phyloP scores from a whole-genome alignment of 148 eudicot genomes.

The Fagopyrum homotropicum region DNA sequence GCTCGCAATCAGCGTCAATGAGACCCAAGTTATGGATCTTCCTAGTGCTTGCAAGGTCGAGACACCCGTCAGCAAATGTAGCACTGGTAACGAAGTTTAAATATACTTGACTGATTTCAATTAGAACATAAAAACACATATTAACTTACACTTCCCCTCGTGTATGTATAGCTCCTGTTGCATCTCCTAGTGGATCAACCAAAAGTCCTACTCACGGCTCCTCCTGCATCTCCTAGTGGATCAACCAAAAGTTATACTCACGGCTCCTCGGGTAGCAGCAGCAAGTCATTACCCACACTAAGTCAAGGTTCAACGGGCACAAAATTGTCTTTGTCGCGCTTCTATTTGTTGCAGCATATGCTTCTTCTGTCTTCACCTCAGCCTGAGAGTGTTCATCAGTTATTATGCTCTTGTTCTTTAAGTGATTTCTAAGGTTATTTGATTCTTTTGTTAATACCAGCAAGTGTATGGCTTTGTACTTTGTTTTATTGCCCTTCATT shows the following conservation, averaged over 20 bases:
- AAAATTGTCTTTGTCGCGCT: background rate
- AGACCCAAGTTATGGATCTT: conserved; percentile 31
- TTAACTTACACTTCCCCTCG: too few species aligned
- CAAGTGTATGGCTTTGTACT: too few species aligned
- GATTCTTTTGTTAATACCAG: too few species aligned
- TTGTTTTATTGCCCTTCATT: too few species aligned
- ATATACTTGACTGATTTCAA: too few species aligned
- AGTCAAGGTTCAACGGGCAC: conserved; percentile 1
- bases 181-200: too few species aligned
- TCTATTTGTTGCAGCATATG: conserved; percentile 3
- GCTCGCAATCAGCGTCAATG: conserved; percentile 27
- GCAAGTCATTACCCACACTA: background rate
- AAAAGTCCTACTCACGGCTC: too few species aligned
- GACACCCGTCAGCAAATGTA: conserved; percentile 28
- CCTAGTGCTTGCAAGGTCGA: conserved; percentile 32
- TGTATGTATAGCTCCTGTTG: conserved; percentile 6
- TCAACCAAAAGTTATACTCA: conserved; percentile 26
- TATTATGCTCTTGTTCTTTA: background rate
- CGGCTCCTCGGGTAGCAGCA: conserved; percentile 21
- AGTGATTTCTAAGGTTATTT: too few species aligned
- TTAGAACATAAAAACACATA: background rate
- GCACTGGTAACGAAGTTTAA: conserved; percentile 21
- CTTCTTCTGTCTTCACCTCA: background rate
- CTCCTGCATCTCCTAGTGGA: conserved; percentile 33
- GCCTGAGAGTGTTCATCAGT: background rate